These are phyloP conservation scores for Stephania yunnanensis DNA, from an alignment of 164 flowering plant species.

Conservation along the genomic window DNA sequence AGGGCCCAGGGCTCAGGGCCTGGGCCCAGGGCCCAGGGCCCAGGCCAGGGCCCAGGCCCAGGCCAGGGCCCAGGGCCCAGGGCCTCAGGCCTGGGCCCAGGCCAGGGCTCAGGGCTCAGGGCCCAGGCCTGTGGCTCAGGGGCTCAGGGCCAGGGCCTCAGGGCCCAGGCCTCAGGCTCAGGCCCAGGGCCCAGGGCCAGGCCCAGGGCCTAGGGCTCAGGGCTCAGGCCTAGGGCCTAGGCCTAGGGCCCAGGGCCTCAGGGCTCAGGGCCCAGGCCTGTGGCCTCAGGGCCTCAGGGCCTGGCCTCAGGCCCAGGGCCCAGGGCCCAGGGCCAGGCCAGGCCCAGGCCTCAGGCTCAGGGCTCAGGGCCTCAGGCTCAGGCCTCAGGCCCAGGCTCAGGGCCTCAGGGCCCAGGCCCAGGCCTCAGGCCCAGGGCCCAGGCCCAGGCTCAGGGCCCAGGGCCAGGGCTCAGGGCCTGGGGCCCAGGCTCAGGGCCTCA, in stretches of 20 bases:
- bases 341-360: no score
- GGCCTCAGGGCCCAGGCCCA: neutral
- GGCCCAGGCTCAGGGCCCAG: neutral
- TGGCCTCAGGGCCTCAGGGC: neutral
- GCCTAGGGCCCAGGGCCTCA: conserved; percentile 1
- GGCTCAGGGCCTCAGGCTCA: no score
- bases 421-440: conserved; percentile 3
- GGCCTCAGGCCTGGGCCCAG: no score
- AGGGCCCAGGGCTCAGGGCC: no score
- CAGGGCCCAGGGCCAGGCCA: no score
- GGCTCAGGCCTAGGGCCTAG: no score
- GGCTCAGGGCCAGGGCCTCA: neutral
- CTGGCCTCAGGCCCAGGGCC: neutral
- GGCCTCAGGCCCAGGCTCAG: no score
- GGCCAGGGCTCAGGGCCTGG: neutral
- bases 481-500: neutral
- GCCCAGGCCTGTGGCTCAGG: neutral
- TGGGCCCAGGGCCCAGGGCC: no score
- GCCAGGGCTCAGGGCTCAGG: conserved; percentile 6
- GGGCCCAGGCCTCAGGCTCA: neutral
- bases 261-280: conserved; percentile 1
- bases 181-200: no score
- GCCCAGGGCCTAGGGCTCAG: no score
- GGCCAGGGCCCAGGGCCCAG: no score
- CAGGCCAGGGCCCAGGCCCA: no score